Percentiles rank a stretch among this genome's conserved stretches.
Evolutionary conservation across 306 rosid genomes (phyloP).

Genomic region (Lathyrus oleraceus): DNA sequence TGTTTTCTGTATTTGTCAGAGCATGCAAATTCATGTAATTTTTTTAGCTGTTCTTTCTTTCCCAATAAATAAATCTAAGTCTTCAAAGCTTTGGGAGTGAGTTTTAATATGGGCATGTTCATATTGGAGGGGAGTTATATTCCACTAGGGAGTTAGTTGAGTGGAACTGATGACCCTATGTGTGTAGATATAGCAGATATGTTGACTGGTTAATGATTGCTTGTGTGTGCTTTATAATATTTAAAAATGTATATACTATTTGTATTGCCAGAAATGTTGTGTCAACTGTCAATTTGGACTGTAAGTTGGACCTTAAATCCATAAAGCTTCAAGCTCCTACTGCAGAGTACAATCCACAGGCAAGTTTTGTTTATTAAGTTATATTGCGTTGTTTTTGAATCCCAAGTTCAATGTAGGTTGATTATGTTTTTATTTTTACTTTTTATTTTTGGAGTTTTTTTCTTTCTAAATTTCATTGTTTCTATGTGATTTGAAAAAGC

Average conservation of each 20-base stretch:
- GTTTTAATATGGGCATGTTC: conserved; percentile 5
- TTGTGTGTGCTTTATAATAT: background rate
- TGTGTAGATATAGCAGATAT: background rate
- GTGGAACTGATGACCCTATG: background rate
- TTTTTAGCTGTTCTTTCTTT: background rate
- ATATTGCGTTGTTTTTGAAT: background rate
- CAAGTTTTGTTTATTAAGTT: conserved; percentile 27
- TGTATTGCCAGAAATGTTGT: conserved; percentile 67
- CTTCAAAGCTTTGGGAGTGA: background rate
- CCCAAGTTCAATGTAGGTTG: background rate
- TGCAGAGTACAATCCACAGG: conserved; percentile 97
- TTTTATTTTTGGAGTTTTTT: background rate
- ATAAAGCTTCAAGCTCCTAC: conserved; percentile 88
- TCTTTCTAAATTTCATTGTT: background rate
- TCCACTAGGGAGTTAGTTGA: background rate
- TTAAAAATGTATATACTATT: background rate
- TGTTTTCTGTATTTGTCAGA: background rate
- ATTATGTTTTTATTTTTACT: background rate
- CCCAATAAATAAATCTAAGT: background rate
- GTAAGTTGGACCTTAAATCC: conserved; percentile 88
- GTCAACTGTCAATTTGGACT: conserved; percentile 87
- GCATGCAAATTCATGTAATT: background rate
- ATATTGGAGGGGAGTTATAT: background rate
- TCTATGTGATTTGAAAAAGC: background rate
- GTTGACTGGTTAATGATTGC: background rate